Evolutionary conservation across 2,329 filamentous ascomycete species (phyloP), one percentile per base, ranked within the genome.

Genomic region (Fusarium sp.): DNA sequence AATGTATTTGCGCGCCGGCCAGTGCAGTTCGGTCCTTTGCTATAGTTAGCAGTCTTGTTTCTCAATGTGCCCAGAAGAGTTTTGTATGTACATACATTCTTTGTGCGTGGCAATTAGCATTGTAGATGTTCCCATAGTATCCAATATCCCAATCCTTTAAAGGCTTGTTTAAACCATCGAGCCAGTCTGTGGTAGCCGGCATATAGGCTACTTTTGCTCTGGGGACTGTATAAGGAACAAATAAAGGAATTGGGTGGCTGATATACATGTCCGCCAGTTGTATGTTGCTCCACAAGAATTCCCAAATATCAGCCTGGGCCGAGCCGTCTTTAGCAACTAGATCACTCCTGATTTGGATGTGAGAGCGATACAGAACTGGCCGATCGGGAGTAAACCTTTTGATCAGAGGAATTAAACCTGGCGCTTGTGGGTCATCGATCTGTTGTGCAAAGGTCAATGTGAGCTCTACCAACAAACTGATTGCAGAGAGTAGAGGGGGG

Each of bases 301-400:
- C 81, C 92, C 93, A 96, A 13, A 92, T 88, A 67, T 93, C 90
- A 8, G 86, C 86, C 71, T 94, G 92, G 1, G 92, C 90, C 4
- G 88, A 89, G 3, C 87, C 89, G 2, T 86, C 78, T 49, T 86
- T 81, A 51, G 87, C 86, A 9, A 91, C 86, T 13, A 95, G 84
- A 75, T 96, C 93, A 66, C 89, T 90, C 58, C 92, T 88, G 61
- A 96, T 90, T 79, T 96, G 92, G 61, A 96, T 96, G 77, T 96
- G 93, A 49, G 91, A 94, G 62, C 93, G 88, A 80, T 92, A 96
- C 42, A 95, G 87, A 27, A 96, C 88, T 1, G 93, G 93, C 14
- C 92, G 87, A n/a, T 90, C 79, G 1, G 92, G 91, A 2, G 92
- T 20, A 20, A 20, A 20, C 20, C 20, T 20, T 20, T 20, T 20